Percentiles rank a stretch among this genome's conserved stretches.
phyloP scores from a whole-genome alignment of 352 stramenopile species.

The Thalassiosira mediterranea region DNA sequence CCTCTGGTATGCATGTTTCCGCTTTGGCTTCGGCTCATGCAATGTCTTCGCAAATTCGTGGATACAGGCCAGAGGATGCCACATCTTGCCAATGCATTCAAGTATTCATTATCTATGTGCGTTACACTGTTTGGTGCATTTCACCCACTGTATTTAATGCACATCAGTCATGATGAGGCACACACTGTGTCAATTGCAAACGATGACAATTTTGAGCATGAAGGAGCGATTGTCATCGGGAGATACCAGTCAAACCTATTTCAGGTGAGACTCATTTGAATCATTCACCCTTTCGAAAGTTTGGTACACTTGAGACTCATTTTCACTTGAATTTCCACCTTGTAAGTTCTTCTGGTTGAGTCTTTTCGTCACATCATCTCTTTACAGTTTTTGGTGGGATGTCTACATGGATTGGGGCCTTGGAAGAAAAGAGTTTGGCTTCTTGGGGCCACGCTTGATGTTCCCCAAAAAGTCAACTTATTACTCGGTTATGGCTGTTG shows the following conservation, averaged over 20 bases:
- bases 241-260: slow-evolving; percentile 36
- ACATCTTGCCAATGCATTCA: slow-evolving; percentile 93
- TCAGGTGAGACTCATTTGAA: slow-evolving; percentile 20
- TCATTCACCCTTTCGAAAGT: neutral
- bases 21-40: slow-evolving; percentile 95
- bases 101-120: slow-evolving; percentile 89
- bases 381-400: slow-evolving; percentile 97
- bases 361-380: slow-evolving; percentile 89
- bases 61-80: slow-evolving; percentile 95
- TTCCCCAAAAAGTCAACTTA: slow-evolving; percentile 85
- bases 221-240: slow-evolving; percentile 22
- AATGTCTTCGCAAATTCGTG: slow-evolving; percentile 93
- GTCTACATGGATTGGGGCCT: slow-evolving; percentile 96
- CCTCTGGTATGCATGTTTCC: slow-evolving; percentile 93
- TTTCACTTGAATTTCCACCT: slow-evolving; percentile 46
- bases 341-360: slow-evolving; percentile 85
- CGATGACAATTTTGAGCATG: slow-evolving; percentile 29
- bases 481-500: slow-evolving; percentile 90
- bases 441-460: slow-evolving; percentile 82
- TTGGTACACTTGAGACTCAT: neutral
- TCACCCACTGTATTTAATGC: slow-evolving; percentile 84
- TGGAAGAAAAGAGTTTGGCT: slow-evolving; percentile 77
- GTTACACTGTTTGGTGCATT: slow-evolving; percentile 87
- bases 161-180: slow-evolving; percentile 26
- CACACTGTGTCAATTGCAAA: slow-evolving; percentile 25